Base-by-base conservation (phyloP, 169 alveolate species). In the Plasmodium sp. region DNA sequence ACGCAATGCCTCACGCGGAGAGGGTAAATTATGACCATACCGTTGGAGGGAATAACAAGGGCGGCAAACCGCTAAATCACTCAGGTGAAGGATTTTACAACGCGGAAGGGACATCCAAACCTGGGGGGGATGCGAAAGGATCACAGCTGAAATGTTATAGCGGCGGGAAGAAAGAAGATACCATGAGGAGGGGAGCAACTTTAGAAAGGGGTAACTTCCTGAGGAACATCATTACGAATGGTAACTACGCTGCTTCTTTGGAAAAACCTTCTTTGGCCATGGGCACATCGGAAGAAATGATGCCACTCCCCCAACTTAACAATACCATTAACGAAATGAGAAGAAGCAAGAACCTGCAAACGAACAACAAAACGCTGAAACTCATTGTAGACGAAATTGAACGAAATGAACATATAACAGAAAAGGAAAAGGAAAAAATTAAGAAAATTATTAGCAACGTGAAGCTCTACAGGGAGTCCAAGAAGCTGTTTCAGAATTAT, bases 391-490 rank as follows among this genome's bases (percentile, higher is more conserved):
- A 91, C 31, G 95, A 91, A 73, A 83, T 93, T 43, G 93, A 93
- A 73, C 81, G 84, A 31, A 83, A 48, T 83, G 43, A 33, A 16
- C 81, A 31, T 36, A 77, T 84, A 48, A 45, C 45, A 7, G 83
- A 80, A 33, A 73, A 74, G 41, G 88, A 93, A 79, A 93, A 85
- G 79, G 94, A 84, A 27, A 85, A 85, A 83, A 83, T 84, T 2
- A 93, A 84, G 74, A 80, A 93, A 83, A 85, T 93, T 73, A 84
- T 93, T 27, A 93, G 6, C 43, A 93, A 93, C 72, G 58, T 93
- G 54, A 93, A 84, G 83, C 73, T 84, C 36, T 93, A 93, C 84
- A 83, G 96, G 36, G 93, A 93, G 41, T 79, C 96, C 2, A 85
- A 84, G 73, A 93, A 93, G 48, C 73, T 85, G 12, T 80, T 84